Base-by-base conservation (phyloP, 2,329 filamentous ascomycete species). In the Penicillium sp. region DNA sequence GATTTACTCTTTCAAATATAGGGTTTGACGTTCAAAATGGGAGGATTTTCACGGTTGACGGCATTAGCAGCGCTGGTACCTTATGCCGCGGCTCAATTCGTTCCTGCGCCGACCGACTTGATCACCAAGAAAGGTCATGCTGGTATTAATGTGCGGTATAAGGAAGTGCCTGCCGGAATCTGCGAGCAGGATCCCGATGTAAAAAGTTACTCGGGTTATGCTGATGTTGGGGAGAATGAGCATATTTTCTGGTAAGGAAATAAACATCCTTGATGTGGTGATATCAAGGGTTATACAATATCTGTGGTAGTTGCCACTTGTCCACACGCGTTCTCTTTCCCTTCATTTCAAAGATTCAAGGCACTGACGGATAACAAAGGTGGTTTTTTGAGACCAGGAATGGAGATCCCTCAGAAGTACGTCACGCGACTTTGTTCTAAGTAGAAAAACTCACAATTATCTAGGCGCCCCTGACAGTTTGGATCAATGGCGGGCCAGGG, bases 401-500 rank as follows among this genome's bases (percentile, higher is more conserved):
- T 48, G 48, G 52, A 27, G 45, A 62, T 27, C 60, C 60, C 3
- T 47, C 56, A 29, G 52, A 62, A 21, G 60, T 61, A 52, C 2
- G 46, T 48, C 19, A 22, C 19, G 19, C 19, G 8, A 22, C 11
- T 3, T 42, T 7, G 13, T 50, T 42, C 26, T 19, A 14, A 7
- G 19, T 11, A 42, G 4, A 14, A 11, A 33, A 24, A 37, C 52
- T 55, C 27, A 56, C 35, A 47, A 9, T 48, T 16, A 43, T 37
- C 1, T 4, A 58, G 60, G 55, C 60, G 29, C 60, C 60, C n/a
- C 55, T 74, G 39, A 65, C 62, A 4, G 61, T 68, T 19, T 65
- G 65, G 65, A 64, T 66, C 43, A 66, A 66, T 39, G 64, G 64
- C 27, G 64, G 64, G 9, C 64, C 64, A 3, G 64, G 71, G 0